Conservation (phyloP, 176 grass and related monocot genomes). For the Ampelocalamus luodianensis region DNA sequence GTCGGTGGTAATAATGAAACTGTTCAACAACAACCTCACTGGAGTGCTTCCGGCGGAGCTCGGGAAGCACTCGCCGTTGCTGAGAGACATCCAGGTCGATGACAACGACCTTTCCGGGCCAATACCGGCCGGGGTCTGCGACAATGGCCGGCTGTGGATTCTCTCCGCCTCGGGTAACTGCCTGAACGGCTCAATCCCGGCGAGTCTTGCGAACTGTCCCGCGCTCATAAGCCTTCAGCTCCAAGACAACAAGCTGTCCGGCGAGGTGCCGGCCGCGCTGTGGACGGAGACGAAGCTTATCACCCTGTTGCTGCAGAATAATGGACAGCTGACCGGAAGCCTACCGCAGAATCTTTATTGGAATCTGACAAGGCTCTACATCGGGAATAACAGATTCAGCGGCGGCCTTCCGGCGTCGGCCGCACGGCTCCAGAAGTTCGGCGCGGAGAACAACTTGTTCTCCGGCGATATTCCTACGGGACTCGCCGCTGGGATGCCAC, state of each 20-base stretch:
- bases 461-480: conserved; percentile 53
- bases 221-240: conserved; percentile 53
- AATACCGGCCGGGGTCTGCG: conserved; percentile 66
- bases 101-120: conserved; percentile 64
- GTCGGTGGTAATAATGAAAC: conserved; percentile 40
- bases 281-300: conserved; percentile 70
- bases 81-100: conserved; percentile 64
- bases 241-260: conserved; percentile 58
- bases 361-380: conserved; percentile 59
- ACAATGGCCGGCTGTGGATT: conserved; percentile 20
- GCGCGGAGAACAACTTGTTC: conserved; percentile 61
- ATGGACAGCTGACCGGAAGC: conserved; percentile 52
- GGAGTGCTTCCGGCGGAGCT: conserved; percentile 68
- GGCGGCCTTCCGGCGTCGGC: conserved; percentile 53
- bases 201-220: conserved; percentile 53
- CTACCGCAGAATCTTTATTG: conserved; percentile 60
- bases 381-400: conserved; percentile 63
- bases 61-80: conserved; percentile 53
- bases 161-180: conserved; percentile 52
- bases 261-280: conserved; percentile 56
- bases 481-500: conserved; percentile 48
- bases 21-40: conserved; percentile 57
- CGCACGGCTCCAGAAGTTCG: conserved; percentile 43
- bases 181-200: conserved; percentile 63
- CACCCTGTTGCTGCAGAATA: conserved; percentile 53